A percentile compares a stretch with the other conserved stretches of the same genome.
Conservation (phyloP, 495 filamentous ascomycete species). For the Chaetomium tenue region DNA sequence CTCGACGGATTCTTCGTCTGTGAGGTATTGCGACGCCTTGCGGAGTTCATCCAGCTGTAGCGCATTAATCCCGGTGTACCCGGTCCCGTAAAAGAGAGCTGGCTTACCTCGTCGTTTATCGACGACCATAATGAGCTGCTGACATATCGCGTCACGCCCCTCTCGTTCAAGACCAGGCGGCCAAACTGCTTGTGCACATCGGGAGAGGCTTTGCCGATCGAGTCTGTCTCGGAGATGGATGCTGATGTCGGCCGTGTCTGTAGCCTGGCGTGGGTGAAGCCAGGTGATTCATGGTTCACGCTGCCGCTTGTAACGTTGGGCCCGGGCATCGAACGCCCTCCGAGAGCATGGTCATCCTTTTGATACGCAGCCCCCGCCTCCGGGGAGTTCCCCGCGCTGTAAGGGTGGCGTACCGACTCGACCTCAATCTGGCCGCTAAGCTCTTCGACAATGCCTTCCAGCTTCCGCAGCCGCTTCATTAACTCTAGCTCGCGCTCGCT, state of each 20-base stretch:
- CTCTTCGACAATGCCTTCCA: conserved; percentile 73
- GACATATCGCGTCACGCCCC: conserved; percentile 76
- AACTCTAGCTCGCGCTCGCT: conserved; percentile 69
- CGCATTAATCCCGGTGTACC: conserved; percentile 17
- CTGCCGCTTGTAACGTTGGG: conserved; percentile 1
- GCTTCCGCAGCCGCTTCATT: conserved; percentile 68
- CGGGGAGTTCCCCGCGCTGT: conserved; percentile 42
- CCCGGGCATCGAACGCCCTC: conserved; percentile 24
- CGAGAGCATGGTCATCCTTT: conserved; percentile 23
- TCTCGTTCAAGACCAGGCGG: conserved; percentile 76
- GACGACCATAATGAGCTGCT: conserved; percentile 89
- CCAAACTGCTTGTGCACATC: conserved; percentile 70
- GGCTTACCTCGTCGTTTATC: conserved; percentile 69
- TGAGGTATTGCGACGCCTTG: conserved; percentile 64
- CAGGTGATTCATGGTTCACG: conserved; percentile 18
- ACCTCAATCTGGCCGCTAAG: conserved; percentile 58
- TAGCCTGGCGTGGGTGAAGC: conserved; percentile 3
- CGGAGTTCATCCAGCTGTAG: conserved; percentile 68
- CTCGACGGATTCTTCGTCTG: conserved; percentile 63
- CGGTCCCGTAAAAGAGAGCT: not conserved
- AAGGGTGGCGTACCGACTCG: conserved; percentile 43
- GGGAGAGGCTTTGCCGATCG: conserved; percentile 31
- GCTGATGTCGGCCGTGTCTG: conserved; percentile 20
- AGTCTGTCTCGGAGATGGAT: conserved; percentile 18
- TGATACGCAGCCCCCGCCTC: conserved; percentile 29